Percentiles rank a stretch among this genome's conserved stretches.
These are phyloP conservation scores for Aspergillus ruber DNA, from an alignment of 2,329 filamentous ascomycete species.

Conservation along the genomic window DNA sequence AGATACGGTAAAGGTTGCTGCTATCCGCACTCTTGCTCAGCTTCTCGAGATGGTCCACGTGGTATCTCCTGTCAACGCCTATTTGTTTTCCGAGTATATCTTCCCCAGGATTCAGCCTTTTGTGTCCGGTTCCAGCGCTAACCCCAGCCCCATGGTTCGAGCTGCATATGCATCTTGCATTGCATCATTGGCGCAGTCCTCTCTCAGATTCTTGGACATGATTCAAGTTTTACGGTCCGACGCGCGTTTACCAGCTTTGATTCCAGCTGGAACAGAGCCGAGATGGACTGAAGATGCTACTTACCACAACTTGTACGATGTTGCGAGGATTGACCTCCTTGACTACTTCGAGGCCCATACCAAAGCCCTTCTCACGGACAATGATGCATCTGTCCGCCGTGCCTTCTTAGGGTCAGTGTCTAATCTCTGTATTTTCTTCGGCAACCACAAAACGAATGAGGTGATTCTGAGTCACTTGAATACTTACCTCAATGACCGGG, in stretches of 20 bases:
- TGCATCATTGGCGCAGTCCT: constrained; percentile 78
- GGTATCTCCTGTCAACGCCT: constrained; percentile 69
- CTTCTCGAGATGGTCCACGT: constrained; percentile 79
- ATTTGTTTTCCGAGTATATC: constrained; percentile 62
- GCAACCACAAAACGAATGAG: constrained; percentile 83
- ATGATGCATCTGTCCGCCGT: constrained; percentile 75
- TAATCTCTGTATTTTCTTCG: constrained; percentile 90
- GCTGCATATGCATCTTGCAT: constrained; percentile 91
- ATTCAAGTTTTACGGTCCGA: constrained; percentile 81
- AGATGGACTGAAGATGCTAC: constrained; percentile 61
- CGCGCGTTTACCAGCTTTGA: constrained; percentile 68
- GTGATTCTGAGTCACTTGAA: constrained; percentile 95
- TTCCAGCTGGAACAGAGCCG: constrained; percentile 69
- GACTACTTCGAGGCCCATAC: constrained; percentile 81
- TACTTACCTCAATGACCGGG: constrained; percentile 90
- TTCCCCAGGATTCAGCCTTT: constrained; percentile 55
- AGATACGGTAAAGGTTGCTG: constrained; percentile 77
- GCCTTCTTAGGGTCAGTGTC: constrained; percentile 90
- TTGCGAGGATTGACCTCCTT: constrained; percentile 74
- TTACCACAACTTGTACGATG: constrained; percentile 80
- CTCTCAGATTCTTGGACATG: constrained; percentile 80
- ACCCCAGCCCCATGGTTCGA: constrained; percentile 65
- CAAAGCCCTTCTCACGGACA: constrained; percentile 81
- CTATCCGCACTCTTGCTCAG: constrained; percentile 80
- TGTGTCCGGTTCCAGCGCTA: constrained; percentile 46